These are phyloP conservation scores for Urtica urens DNA, from an alignment of 306 rosid genomes.

Conservation along the genomic window DNA sequence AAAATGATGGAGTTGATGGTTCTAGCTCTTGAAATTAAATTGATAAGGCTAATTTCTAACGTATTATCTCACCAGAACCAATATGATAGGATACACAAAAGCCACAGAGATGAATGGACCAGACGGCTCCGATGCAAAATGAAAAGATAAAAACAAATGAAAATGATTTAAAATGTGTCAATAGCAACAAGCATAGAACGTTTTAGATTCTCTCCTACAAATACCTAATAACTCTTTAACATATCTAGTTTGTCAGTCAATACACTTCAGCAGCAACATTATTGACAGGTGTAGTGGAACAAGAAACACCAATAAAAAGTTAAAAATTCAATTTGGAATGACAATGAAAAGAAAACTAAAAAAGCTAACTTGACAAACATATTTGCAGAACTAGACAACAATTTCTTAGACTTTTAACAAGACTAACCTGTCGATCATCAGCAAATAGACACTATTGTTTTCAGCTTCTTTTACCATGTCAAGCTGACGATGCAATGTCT, in stretches of 20 bases:
- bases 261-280: neutral
- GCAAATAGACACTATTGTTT: slow-evolving; percentile 42
- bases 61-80: neutral
- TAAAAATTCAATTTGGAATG: neutral
- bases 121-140: neutral
- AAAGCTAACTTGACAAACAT: no score
- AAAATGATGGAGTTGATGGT: no score
- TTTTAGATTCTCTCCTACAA: neutral
- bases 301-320: neutral
- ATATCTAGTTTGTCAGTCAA: no score
- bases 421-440: slow-evolving; percentile 76
- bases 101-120: neutral
- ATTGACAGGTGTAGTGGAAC: neutral
- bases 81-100: neutral
- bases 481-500: slow-evolving; percentile 61
- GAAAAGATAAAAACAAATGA: neutral
- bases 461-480: slow-evolving; percentile 41
- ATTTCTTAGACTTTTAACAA: no score
- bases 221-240: neutral
- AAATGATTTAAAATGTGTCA: neutral
- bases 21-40: neutral
- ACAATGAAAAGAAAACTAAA: neutral
- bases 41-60: neutral
- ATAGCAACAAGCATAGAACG: neutral
- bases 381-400: no score